Evolutionary conservation across 164 flowering plant species (phyloP).

Genomic region (Chloranthus sessilifolius): DNA sequence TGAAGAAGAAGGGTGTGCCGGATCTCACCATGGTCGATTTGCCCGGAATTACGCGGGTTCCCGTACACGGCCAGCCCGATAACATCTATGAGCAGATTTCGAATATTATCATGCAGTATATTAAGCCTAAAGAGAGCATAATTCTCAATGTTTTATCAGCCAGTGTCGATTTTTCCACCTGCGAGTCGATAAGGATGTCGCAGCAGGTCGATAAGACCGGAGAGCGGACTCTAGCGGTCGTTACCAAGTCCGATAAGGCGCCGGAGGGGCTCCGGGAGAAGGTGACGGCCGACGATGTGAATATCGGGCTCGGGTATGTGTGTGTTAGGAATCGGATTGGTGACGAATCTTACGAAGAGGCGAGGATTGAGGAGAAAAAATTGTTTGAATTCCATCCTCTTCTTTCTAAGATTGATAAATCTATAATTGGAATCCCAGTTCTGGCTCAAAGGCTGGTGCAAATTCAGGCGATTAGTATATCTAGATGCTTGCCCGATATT

Average conservation of each 20-base stretch:
- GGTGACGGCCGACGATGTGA: slow-evolving; percentile 34
- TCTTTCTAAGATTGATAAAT: slow-evolving; percentile 20
- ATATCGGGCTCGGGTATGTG: slow-evolving; percentile 38
- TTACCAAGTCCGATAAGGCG: slow-evolving; percentile 36
- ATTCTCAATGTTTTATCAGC: slow-evolving; percentile 45
- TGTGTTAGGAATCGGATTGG: slow-evolving; percentile 44
- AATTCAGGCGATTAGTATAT: slow-evolving; percentile 26
- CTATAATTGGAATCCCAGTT: slow-evolving; percentile 28
- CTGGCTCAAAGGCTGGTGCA: slow-evolving; percentile 29
- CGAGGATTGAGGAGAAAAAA: slow-evolving; percentile 22
- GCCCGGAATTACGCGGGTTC: slow-evolving; percentile 44
- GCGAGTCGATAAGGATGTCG: slow-evolving; percentile 53
- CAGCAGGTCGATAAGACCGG: slow-evolving; percentile 39
- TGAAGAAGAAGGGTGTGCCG: slow-evolving; percentile 28
- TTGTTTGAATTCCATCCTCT: slow-evolving; percentile 26
- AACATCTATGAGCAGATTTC: slow-evolving; percentile 42
- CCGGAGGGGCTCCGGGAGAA: slow-evolving; percentile 30
- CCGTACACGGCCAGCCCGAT: slow-evolving; percentile 48
- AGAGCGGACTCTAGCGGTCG: slow-evolving; percentile 40
- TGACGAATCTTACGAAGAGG: slow-evolving; percentile 36
- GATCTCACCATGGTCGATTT: slow-evolving; percentile 33
- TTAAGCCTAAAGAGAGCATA: slow-evolving; percentile 36
- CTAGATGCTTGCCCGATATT: slow-evolving; percentile 26
- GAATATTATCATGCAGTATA: slow-evolving; percentile 33
- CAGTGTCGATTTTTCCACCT: slow-evolving; percentile 41